Evolutionary conservation across 148 eudicot genomes (phyloP).

Genomic region (Rheum nobile): DNA sequence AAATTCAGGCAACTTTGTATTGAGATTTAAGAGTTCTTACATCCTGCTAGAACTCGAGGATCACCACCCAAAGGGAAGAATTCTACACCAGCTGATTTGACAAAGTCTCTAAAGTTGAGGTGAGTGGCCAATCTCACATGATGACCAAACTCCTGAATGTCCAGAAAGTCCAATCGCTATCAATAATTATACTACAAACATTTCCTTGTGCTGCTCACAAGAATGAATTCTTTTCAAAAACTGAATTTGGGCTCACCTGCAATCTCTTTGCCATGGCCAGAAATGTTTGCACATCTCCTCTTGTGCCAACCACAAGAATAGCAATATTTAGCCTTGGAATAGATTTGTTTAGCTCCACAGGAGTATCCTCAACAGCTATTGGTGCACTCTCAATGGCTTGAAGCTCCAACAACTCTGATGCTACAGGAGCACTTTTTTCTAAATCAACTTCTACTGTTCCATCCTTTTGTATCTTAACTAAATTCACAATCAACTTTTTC

Average conservation of each 20-base stretch:
- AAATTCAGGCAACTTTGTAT: not conserved
- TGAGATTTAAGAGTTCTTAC: conserved; percentile 34
- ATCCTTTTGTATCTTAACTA: conserved; percentile 70
- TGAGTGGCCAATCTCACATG: conserved; percentile 92
- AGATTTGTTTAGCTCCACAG: conserved; percentile 25
- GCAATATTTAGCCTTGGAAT: conserved; percentile 65
- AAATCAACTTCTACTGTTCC: conserved; percentile 56
- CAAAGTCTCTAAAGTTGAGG: conserved; percentile 56
- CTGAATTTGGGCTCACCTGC: conserved; percentile 34
- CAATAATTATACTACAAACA: conserved; percentile 1
- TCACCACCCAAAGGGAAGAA: conserved; percentile 96
- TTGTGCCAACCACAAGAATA: conserved; percentile 86
- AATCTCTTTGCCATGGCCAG: conserved; percentile 76
- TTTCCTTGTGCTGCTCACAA: not conserved
- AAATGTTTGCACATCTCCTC: conserved; percentile 97
- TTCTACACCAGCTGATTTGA: conserved; percentile 81
- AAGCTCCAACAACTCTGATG: conserved; percentile 42
- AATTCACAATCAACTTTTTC: conserved; percentile 61
- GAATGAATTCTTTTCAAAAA: not conserved
- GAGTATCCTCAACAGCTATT: conserved; percentile 20
- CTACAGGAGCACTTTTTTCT: conserved; percentile 29
- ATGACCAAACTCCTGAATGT: conserved; percentile 87
- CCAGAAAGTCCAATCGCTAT: conserved; percentile 7
- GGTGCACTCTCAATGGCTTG: conserved; percentile 28
- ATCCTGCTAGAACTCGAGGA: conserved; percentile 80